Base-by-base conservation (phyloP, 306 rosid genomes). In the Delonix regia region DNA sequence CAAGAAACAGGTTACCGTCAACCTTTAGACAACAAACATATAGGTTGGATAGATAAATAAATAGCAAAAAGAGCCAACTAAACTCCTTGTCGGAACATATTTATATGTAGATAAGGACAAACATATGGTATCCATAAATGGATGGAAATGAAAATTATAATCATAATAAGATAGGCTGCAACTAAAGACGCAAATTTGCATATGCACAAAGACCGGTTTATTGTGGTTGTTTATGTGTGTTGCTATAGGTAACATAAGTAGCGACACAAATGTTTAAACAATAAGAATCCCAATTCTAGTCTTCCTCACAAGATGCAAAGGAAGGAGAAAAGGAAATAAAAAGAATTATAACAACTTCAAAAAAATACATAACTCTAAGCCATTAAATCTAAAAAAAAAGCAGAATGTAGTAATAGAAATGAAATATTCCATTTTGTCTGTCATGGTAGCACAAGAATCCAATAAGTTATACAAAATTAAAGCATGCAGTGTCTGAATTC, bases 401-500 rank as follows among this genome's bases (percentile, higher is more conserved):
- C n/a, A n/a, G n/a, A n/a, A 73, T 74, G 42, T 22, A 72, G 62
- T 34, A 7, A 56, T 45, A 25, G 61, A 34, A 75, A 62, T 69
- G 30, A 75, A 48, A 51, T 48, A 59, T 60, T 28, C 70, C 60
- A 56, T 57, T 19, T 33, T 47, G 49, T 60, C 22, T 6, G 22
- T 33, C 71, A 36, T 45, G 38, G 34, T 49, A 59, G 73, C 52
- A 71, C 76, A 80, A 72, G 69, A 67, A 18, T 14, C 55, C 14
- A 74, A 19, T 18, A 65, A 28, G n/a, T 14, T 27, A 55, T 57
- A 24, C 77, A 80, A 68, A 62, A 74, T 62, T 22, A 18, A 86
- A 71, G 52, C 55, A 24, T 52, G 15, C 53, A 78, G 61, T 41
- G 33, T 78, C 62, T 60, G 22, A n/a, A 72, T 80, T 78, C 74